phyloP scores from a whole-genome alignment of 768 basidiomycete genomes.

The Epithele typhae region DNA sequence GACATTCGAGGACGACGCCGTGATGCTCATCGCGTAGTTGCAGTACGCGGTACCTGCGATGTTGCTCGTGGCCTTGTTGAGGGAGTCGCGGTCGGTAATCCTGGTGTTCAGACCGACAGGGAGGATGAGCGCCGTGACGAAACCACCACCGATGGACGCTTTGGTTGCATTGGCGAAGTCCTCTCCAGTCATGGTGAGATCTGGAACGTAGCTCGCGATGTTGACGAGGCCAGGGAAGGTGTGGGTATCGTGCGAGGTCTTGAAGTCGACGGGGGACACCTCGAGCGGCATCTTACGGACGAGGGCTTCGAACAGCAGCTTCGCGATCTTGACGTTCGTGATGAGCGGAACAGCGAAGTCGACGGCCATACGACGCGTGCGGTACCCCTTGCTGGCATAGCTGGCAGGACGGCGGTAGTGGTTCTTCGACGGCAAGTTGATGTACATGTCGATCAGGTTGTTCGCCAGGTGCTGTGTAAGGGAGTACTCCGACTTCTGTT shows the following conservation, averaged over 20 bases:
- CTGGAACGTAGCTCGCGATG: slow-evolving; percentile 81
- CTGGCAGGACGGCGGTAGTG: slow-evolving; percentile 95
- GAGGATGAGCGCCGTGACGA: slow-evolving; percentile 78
- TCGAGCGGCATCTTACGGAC: slow-evolving; percentile 88
- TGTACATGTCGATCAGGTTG: slow-evolving; percentile 98
- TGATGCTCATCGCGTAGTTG: slow-evolving; percentile 82
- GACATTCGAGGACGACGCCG: slow-evolving; percentile 68
- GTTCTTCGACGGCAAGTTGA: slow-evolving; percentile 98
- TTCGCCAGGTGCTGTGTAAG: slow-evolving; percentile 95
- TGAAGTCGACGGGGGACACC: slow-evolving; percentile 87
- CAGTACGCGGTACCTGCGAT: slow-evolving; percentile 66
- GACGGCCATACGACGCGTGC: slow-evolving; percentile 96
- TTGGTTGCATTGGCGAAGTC: slow-evolving; percentile 69
- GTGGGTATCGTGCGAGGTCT: slow-evolving; percentile 88
- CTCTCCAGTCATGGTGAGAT: slow-evolving; percentile 48
- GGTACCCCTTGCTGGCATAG: slow-evolving; percentile 96
- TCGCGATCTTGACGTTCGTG: slow-evolving; percentile 98
- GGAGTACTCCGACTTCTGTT: slow-evolving; percentile 96
- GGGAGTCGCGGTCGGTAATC: slow-evolving; percentile 62
- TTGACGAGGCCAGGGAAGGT: slow-evolving; percentile 92
- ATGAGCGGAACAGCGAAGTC: slow-evolving; percentile 97
- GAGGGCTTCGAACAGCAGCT: slow-evolving; percentile 90
- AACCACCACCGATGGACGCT: slow-evolving; percentile 85
- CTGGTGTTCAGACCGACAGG: slow-evolving; percentile 59
- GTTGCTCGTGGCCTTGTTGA: slow-evolving; percentile 68